Conservation (phyloP, 208 protist genomes). For the Leishmania amazonensis region DNA sequence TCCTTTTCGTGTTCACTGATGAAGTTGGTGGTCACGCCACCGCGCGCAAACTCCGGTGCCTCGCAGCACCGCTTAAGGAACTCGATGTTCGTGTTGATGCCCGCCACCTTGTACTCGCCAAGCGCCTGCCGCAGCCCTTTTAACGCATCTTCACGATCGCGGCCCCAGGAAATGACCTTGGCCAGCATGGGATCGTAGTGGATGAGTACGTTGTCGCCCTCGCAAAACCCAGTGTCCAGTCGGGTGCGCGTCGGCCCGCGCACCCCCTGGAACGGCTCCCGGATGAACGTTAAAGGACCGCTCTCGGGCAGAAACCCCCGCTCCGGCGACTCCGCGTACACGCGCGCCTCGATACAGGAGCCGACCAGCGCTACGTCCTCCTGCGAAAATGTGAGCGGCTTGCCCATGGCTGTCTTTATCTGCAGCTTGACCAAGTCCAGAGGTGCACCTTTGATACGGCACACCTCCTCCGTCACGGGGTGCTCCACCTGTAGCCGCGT, state of each 20-base stretch:
- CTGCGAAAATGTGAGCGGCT: slow-evolving; percentile 80
- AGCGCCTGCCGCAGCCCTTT: slow-evolving; percentile 46
- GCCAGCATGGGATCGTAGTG: slow-evolving; percentile 98
- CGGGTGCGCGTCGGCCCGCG: slow-evolving; percentile 39
- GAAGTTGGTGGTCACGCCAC: slow-evolving; percentile 82
- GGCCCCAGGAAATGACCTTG: slow-evolving; percentile 35
- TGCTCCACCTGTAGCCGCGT: slow-evolving; percentile 97
- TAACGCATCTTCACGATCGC: slow-evolving; percentile 36
- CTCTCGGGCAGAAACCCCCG: slow-evolving; percentile 87
- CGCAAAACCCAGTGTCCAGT: slow-evolving; percentile 83
- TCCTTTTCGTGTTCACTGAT: slow-evolving; percentile 48
- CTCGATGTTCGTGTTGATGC: slow-evolving; percentile 91
- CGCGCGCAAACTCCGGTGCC: slow-evolving; percentile 62
- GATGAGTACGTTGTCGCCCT: slow-evolving; percentile 83
- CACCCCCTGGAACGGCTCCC: slow-evolving; percentile 38
- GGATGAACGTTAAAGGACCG: slow-evolving; percentile 33
- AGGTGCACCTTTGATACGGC: slow-evolving; percentile 43
- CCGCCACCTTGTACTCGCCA: slow-evolving; percentile 84
- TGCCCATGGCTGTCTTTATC: slow-evolving; percentile 78
- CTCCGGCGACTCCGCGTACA: slow-evolving; percentile 95
- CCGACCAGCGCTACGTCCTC: slow-evolving; percentile 77
- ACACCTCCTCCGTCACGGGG: slow-evolving; percentile 96
- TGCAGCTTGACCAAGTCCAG: slow-evolving; percentile 96
- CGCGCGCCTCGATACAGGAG: slow-evolving; percentile 92
- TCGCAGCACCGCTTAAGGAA: slow-evolving; percentile 55